Base-by-base conservation (phyloP, 352 stramenopile genomes). In the Pythium myriotylum region DNA sequence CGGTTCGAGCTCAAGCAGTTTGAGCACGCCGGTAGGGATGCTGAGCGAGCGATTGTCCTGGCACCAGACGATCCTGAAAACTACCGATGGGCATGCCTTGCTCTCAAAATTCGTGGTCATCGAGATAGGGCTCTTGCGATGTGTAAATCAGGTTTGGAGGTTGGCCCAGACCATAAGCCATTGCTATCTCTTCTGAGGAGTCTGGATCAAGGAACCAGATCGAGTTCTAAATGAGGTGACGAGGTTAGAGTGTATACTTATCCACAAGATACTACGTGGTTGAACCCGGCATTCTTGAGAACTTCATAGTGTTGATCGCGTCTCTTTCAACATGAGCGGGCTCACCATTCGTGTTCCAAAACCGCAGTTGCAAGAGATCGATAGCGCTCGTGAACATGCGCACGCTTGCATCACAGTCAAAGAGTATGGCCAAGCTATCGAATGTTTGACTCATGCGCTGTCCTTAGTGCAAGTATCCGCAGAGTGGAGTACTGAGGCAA, bases 1-100 rank as follows among this genome's bases (percentile, higher is more conserved):
- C 52, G 61, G 4, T 62, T 56, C 20, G 61, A 68, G 19, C 53
- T 68, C 10, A 62, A 63, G 40, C 61, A 68, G 47, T 68, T 53
- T 24, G 61, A 68, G 19, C 61, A 52, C 17, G 61, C 62, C 3
- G 19, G 4, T 1, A 32, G 35, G 14, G 61, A 68, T 19, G 52
- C 51, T 7, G 24, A 52, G 47, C 23, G n/a, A 8, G 59, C 59
- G 1, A 54, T 67, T 24, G 45, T 17, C n/a, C 33, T 62, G 33
- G 52, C 57, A 3, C 59, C 51, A 17, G 39, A 7, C 1, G 37
- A 67, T 23, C 40, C 10, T 2, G 50, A 61, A 26, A 67, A 46
- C 46, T 61, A 67, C 26, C 32, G 45, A 0, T 67, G 51, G 50
- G 23, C 55, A n/a, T 26, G 27, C 6, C 59, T 56, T 4, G 24